Evolutionary conservation across 345 rosid genomes (phyloP), one percentile per base, ranked within the genome.

Genomic region (Populus pruinosa): DNA sequence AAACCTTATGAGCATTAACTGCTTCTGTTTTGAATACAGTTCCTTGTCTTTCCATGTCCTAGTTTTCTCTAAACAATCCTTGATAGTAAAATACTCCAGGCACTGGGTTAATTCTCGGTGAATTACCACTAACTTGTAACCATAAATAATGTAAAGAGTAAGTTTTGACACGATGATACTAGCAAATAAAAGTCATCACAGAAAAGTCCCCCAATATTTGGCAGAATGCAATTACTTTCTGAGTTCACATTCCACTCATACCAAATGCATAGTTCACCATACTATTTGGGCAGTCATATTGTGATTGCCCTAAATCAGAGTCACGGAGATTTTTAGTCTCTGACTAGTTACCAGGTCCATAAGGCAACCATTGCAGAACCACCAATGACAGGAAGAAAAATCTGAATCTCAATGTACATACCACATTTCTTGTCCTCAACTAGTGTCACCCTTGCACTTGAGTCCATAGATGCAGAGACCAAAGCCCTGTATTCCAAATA

Each of bases 401-500:
- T 59, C 16, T 20, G 65, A 59, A 49, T 7, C 4, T 38, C 5
- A 55, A 67, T 72, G 71, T 44, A 61, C 85, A 23, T 87, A 88
- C 96, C 90, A 2, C 81, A 77, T 69, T 80, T 80, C 73, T 78
- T 81, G 53, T 87, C 86, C 78, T 88, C 83, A 56, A 92, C 85
- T 62, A 79, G 64, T 1, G 94, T 96, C 78, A 94, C 86, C 78
- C 97, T 90, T 68, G 88, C 99, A 83, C 98, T 96, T 6, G 97
- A 92, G 85, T 92, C 99, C 86, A 96, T 79, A 61, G 97, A 96
- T 75, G 88, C 92, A 23, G 97, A 94, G 64, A 90, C 80, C 84
- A 94, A 76, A 56, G 92, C 89, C 94, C 99, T 94, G 84, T 67
- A 84, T 75, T 76, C 67, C 70, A 59, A 69, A 62, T 53, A 67